Evolutionary conservation across 306 rosid species (phyloP).

Genomic region (Lupinus albus): DNA sequence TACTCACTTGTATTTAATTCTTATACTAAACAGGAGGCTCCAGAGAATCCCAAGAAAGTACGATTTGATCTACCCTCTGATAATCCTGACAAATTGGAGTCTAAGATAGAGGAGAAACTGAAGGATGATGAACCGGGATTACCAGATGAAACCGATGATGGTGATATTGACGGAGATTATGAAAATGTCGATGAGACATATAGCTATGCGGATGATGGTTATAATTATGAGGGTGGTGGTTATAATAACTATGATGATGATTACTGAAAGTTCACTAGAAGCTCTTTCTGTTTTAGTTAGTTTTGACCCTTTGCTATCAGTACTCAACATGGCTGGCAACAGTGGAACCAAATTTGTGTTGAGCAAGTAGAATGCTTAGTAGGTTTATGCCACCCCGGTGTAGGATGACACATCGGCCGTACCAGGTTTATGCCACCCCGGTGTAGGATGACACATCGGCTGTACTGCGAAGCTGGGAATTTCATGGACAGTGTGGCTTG

Average conservation of each 20-base stretch:
- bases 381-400: too few species aligned
- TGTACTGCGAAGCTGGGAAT: too few species aligned
- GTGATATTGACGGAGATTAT: constrained; percentile 19
- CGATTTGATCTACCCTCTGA: constrained; percentile 35
- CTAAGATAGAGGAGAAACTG: constrained; percentile 23
- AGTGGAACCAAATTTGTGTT: too few species aligned
- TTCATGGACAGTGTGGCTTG: too few species aligned
- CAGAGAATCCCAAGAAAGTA: constrained; percentile 40
- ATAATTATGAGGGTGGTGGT: background rate
- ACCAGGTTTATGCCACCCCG: too few species aligned
- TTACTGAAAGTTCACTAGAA: constrained; percentile 7
- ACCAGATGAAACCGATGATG: constrained; percentile 18
- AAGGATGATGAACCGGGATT: constrained; percentile 25
- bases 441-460: too few species aligned
- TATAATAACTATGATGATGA: background rate
- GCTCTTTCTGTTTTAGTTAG: background rate
- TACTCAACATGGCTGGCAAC: too few species aligned
- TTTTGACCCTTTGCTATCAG: background rate
- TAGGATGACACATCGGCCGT: too few species aligned
- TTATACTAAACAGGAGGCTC: constrained; percentile 34
- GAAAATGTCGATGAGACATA: constrained; percentile 34
- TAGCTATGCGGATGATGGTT: constrained; percentile 31
- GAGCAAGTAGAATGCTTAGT: too few species aligned
- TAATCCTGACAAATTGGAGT: constrained; percentile 17
- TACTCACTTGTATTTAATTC: constrained; percentile 1